These are phyloP conservation scores for Aspergillus flavus DNA, from an alignment of 2,329 filamentous ascomycete species.

Conservation along the genomic window DNA sequence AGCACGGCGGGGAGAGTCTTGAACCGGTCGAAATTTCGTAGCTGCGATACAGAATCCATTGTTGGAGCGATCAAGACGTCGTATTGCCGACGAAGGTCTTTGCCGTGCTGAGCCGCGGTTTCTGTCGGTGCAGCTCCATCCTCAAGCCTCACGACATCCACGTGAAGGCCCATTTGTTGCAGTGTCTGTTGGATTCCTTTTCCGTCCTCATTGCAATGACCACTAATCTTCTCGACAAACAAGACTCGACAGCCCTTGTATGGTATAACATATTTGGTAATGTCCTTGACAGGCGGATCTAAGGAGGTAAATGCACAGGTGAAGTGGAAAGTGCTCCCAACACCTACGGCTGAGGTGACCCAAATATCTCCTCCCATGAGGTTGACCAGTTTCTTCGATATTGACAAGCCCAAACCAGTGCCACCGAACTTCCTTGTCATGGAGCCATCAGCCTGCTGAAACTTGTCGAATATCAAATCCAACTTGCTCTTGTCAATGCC, in stretches of 20 bases:
- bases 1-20: slow-evolving; percentile 97
- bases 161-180: slow-evolving; percentile 74
- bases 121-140: slow-evolving; percentile 63
- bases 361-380: slow-evolving; percentile 96
- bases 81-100: slow-evolving; percentile 64
- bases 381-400: slow-evolving; percentile 91
- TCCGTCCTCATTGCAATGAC: slow-evolving; percentile 68
- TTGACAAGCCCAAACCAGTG: slow-evolving; percentile 89
- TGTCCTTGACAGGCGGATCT: slow-evolving; percentile 72
- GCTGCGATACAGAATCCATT: slow-evolving; percentile 78
- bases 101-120: slow-evolving; percentile 52
- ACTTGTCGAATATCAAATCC: slow-evolving; percentile 96
- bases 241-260: slow-evolving; percentile 91
- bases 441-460: slow-evolving; percentile 96
- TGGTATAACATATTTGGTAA: slow-evolving; percentile 76
- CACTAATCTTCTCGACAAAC: slow-evolving; percentile 78
- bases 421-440: slow-evolving; percentile 96
- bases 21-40: slow-evolving; percentile 89
- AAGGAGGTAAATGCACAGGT: slow-evolving; percentile 88
- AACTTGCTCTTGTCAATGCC: slow-evolving; percentile 95
- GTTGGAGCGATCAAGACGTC: slow-evolving; percentile 96
- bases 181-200: slow-evolving; percentile 78
- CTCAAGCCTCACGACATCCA: slow-evolving; percentile 78
- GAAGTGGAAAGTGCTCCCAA: slow-evolving; percentile 94
- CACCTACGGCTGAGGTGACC: slow-evolving; percentile 90